Conservation (phyloP, 2,329 filamentous ascomycete genomes). For the Nothophoma quercina region DNA sequence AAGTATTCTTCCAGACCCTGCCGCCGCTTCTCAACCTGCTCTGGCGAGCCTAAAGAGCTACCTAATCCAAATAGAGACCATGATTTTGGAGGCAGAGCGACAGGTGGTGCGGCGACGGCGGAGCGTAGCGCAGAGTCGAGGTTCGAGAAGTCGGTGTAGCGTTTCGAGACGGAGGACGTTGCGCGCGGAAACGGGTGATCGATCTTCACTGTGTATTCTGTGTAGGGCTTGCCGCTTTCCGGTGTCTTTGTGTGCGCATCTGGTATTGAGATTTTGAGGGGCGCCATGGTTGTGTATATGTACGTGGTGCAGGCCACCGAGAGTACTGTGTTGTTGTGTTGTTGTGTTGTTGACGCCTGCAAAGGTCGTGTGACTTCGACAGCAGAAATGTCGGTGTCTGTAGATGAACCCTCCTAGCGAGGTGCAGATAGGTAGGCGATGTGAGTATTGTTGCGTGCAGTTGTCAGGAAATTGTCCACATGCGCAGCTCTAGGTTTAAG, state of each 20-base stretch:
- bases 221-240: constrained; percentile 68
- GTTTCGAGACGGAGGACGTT: constrained; percentile 78
- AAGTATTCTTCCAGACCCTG: constrained; percentile 74
- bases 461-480: constrained; percentile 10
- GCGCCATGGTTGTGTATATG: constrained; percentile 48
- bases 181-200: constrained; percentile 78
- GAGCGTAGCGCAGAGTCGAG: constrained; percentile 70
- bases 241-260: constrained; percentile 59
- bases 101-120: constrained; percentile 71
- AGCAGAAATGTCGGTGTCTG: not conserved
- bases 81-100: constrained; percentile 73
- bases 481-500: constrained; percentile 10
- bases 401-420: too few relatives aligned
- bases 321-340: not conserved
- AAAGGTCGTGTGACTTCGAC: constrained; percentile 1
- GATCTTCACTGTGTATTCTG: constrained; percentile 79
- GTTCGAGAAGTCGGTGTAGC: constrained; percentile 79
- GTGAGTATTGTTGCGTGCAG: constrained; percentile 3
- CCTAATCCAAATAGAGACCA: constrained; percentile 63
- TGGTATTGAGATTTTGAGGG: constrained; percentile 57
- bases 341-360: constrained; percentile 1
- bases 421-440: not conserved
- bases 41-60: constrained; percentile 71
- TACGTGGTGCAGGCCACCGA: not conserved
- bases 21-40: constrained; percentile 75